phyloP scores from a whole-genome alignment of 441 rosid genomes.

The Aleurites moluccanus region DNA sequence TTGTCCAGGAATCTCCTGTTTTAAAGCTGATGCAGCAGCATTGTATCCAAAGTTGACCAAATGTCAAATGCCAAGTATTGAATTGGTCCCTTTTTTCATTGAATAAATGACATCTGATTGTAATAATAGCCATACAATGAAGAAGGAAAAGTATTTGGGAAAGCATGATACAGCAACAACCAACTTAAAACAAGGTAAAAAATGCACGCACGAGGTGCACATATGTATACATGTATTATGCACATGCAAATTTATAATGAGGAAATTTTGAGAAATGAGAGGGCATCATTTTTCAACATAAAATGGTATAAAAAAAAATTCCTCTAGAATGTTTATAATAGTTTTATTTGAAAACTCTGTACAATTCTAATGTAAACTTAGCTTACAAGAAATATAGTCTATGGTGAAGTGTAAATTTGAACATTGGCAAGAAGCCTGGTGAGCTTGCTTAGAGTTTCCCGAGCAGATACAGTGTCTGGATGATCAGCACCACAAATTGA shows the following conservation, averaged over 20 bases:
- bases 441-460: slow-evolving; percentile 79
- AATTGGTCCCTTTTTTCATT: neutral
- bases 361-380: slow-evolving; percentile 37
- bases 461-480: slow-evolving; percentile 75
- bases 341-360: slow-evolving; percentile 42
- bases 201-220: neutral
- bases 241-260: neutral
- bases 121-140: neutral
- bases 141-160: neutral
- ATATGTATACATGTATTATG: neutral
- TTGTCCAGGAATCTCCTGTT: neutral
- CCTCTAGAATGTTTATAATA: slow-evolving; percentile 33
- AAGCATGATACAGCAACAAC: neutral
- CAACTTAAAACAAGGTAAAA: neutral
- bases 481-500: slow-evolving; percentile 89
- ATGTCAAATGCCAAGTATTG: neutral
- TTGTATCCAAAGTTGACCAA: neutral
- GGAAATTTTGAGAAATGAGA: slow-evolving; percentile 5
- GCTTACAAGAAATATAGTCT: slow-evolving; percentile 37
- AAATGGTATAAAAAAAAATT: slow-evolving; percentile 14
- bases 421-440: slow-evolving; percentile 71
- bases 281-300: slow-evolving; percentile 11
- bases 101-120: neutral
- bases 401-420: slow-evolving; percentile 60
- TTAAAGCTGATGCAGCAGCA: neutral